Base-by-base conservation (phyloP, 306 rosid genomes). In the Castanea mollissima region DNA sequence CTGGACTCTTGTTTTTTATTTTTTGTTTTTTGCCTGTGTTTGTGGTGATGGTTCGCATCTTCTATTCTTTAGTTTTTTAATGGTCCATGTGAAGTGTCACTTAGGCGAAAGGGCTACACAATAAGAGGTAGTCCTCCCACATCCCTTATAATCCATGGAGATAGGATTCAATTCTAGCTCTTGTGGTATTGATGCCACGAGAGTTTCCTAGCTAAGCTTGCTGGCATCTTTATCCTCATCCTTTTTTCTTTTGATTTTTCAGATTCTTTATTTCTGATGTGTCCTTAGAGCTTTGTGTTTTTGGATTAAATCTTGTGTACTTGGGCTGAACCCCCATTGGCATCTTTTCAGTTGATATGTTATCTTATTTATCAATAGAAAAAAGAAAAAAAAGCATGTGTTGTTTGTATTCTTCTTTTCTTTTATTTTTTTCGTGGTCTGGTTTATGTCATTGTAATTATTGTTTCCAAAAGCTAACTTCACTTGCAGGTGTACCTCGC, bases 401-500 rank as follows among this genome's bases (percentile, higher is more conserved):
- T 15, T 60, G 1, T 63, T 5, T 56, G 15, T 6, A 2, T 55
- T 1, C 41, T 58, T 10, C 19, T 16, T 70, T 23, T 31, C 27
- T 56, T 9, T 71, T 32, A 9, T 21, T 78, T 85, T 38, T 51
- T 52, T 16, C 32, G 10, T 79, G 76, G 79, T 60, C 64, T 32
- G 59, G 5, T 14, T 19, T 38, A 18, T 79, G 59, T 35, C 20
- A 58, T 59, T 56, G 31, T 80, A 62, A 49, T 74, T 77, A 74
- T 51, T 69, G 65, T 71, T 74, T 58, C 69, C 27, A 19, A 35
- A 67, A 35, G 4, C 76, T 38, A 55, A 74, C 79, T 86, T 62
- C 54, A 62, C 78, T 44, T 90, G 88, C 91, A 95, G 99, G 99
- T 35, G 99, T 95, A 71, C 99, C 99, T 74, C 99, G 99, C 78